Evolutionary conservation across 768 basidiomycete species (phyloP), one percentile per base, ranked within the genome.

Genomic region (Leccinum rimulosum): DNA sequence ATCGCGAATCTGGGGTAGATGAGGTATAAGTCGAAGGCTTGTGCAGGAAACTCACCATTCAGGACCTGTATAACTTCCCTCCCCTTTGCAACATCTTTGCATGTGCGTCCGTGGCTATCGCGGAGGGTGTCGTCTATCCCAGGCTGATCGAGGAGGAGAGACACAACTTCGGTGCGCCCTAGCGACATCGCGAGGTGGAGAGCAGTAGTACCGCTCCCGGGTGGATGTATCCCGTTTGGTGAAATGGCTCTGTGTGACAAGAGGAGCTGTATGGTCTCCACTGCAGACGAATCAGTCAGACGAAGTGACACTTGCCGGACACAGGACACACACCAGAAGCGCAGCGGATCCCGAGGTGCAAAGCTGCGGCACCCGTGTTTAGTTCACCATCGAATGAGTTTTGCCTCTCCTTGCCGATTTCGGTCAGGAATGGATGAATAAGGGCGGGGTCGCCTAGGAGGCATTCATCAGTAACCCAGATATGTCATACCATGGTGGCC

Each of bases 261-360:
- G 12, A 93, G 76, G 0, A 92, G 74, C 11, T 82, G 71, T 14
- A 93, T 80, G 0, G 90, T 93, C 50, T 87, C 83, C 45, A 73
- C 88, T 89, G 28, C 59, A 8, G n/a, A 61, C 4, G 10, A 40
- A 47, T 38, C n/a, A 25, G 22, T 63, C 22, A 47, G 61, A 52
- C 51, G 50, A 54, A 40, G 30, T 45, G 58, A 50, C 17, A 15
- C 19, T 6, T 2, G 10, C 31, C 36, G 35, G n/a, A n/a, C 15
- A 35, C 9, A 54, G 19, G 40, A 7, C n/a, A 75, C 84, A 25
- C 64, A 89, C 89, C 80, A 10, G 86, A 86, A 58, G 83, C 90
- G 70, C 91, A 93, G 47, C 89, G 82, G n/a, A 93, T 84, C 11
- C 89, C 91, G 3, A 93, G 82, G 71, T 93, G 91, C 7, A 93